A percentile compares a stretch with the other conserved stretches of the same genome.
These are phyloP conservation scores for Glaciozyma antarctica DNA, from an alignment of 768 basidiomycete species.

Conservation along the genomic window DNA sequence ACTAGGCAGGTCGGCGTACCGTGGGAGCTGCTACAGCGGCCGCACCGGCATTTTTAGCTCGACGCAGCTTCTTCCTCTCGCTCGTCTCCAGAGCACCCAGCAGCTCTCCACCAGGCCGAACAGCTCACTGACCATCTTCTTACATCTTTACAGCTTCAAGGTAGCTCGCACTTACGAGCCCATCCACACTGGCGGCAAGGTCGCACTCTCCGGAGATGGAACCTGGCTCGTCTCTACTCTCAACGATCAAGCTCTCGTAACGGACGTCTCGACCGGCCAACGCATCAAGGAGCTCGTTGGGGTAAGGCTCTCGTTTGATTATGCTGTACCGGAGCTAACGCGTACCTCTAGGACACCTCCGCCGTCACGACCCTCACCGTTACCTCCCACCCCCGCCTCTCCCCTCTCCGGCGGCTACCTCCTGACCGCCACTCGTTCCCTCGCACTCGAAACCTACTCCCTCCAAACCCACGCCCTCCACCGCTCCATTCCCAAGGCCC, in stretches of 20 bases:
- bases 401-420: constrained; percentile 47
- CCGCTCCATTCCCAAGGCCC: constrained; percentile 71
- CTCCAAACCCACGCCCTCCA: constrained; percentile 46
- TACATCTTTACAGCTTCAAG: constrained; percentile 22
- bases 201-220: constrained; percentile 69
- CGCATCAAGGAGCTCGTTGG: constrained; percentile 69
- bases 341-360: constrained; percentile 59
- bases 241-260: constrained; percentile 72
- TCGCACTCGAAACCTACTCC: constrained; percentile 73
- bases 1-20: background rate
- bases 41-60: background rate
- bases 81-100: background rate
- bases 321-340: background rate
- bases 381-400: constrained; percentile 56
- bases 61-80: background rate
- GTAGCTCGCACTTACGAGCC: constrained; percentile 29
- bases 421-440: constrained; percentile 67
- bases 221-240: constrained; percentile 73
- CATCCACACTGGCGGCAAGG: constrained; percentile 68
- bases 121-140: background rate
- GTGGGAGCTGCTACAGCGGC: background rate
- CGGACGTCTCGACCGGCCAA: constrained; percentile 69
- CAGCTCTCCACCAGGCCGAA: background rate
- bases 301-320: too few species aligned
- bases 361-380: constrained; percentile 73